Conservation (phyloP, 1,284 basidiomycete genomes). For the Fomes fomentarius region DNA sequence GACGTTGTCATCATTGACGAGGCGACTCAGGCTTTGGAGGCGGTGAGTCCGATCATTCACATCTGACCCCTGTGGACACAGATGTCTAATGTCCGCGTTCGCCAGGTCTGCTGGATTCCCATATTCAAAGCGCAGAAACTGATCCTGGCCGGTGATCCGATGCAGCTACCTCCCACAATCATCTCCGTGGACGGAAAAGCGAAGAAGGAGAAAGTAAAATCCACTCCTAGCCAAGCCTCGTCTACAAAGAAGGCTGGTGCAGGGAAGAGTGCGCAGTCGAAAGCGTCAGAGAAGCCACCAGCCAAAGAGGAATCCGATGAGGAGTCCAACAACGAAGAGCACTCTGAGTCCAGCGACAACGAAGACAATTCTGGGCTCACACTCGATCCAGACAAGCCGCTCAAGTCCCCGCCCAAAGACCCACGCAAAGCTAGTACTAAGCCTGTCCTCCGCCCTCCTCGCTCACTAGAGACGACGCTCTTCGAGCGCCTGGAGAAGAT, state of each 20-base stretch:
- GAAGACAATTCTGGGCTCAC: conserved; percentile 16
- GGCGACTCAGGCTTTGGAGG: conserved; percentile 95
- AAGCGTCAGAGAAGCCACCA: not conserved
- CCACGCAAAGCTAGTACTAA: conserved; percentile 25
- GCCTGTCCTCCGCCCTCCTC: conserved; percentile 59
- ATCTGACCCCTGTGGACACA: too few species aligned
- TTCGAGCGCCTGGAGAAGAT: conserved; percentile 90
- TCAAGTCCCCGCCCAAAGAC: conserved; percentile 11
- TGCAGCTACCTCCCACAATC: conserved; percentile 93
- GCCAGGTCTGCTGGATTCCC: conserved; percentile 92
- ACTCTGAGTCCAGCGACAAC: conserved; percentile 9
- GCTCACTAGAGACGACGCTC: conserved; percentile 84
- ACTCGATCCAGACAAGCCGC: conserved; percentile 13
- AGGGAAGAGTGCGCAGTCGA: not conserved
- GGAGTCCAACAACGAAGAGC: not conserved
- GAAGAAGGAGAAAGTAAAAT: conserved; percentile 35
- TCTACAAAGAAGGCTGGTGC: conserved; percentile 29
- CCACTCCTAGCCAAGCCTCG: not conserved
- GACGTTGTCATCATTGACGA: conserved; percentile 96
- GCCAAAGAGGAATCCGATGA: not conserved
- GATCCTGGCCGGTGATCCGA: conserved; percentile 88
- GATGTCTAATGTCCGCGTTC: not conserved
- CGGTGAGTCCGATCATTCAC: conserved; percentile 56
- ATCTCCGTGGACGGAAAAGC: conserved; percentile 56
- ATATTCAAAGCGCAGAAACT: conserved; percentile 89